phyloP scores from a whole-genome alignment of 805 yeast genomes.

The Sugiyamaella qingdaonensis region DNA sequence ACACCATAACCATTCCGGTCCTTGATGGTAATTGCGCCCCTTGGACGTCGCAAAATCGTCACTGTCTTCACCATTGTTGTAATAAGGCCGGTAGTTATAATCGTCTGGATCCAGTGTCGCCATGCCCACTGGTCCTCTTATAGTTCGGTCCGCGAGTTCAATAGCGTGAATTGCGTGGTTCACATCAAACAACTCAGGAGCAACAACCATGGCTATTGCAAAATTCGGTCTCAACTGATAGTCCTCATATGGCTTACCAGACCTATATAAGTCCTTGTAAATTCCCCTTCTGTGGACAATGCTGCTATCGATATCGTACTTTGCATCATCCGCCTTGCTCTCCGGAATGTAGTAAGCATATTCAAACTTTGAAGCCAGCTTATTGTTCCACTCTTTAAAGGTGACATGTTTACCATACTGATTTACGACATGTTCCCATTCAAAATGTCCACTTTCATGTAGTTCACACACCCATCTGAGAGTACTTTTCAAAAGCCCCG shows the following conservation, averaged over 20 bases:
- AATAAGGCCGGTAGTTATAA: constrained; percentile 86
- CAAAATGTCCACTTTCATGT: constrained; percentile 50
- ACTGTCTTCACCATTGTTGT: constrained; percentile 72
- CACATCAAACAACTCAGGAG: constrained; percentile 81
- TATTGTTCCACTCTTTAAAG: constrained; percentile 66
- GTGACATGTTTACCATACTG: constrained; percentile 54
- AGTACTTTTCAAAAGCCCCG: constrained; percentile 79
- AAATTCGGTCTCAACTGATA: constrained; percentile 91
- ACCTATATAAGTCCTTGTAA: constrained; percentile 77
- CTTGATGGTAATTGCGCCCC: constrained; percentile 97
- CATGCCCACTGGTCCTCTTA: constrained; percentile 91
- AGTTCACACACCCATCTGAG: constrained; percentile 72
- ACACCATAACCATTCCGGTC: constrained; percentile 98
- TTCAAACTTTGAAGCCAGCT: constrained; percentile 73
- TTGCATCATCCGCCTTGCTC: constrained; percentile 54
- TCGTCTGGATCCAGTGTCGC: constrained; percentile 90
- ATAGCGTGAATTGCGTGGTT: constrained; percentile 62
- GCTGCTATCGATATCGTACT: constrained; percentile 56
- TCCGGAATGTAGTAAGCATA: constrained; percentile 70
- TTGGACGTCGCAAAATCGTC: constrained; percentile 88
- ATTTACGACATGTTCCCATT: constrained; percentile 52
- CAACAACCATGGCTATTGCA: constrained; percentile 88
- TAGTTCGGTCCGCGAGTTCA: constrained; percentile 60
- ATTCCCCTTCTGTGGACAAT: constrained; percentile 88
- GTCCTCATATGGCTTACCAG: constrained; percentile 89